Conservation (phyloP, 2,329 filamentous ascomycete genomes). For the Allantophomopsis lycopodina region DNA sequence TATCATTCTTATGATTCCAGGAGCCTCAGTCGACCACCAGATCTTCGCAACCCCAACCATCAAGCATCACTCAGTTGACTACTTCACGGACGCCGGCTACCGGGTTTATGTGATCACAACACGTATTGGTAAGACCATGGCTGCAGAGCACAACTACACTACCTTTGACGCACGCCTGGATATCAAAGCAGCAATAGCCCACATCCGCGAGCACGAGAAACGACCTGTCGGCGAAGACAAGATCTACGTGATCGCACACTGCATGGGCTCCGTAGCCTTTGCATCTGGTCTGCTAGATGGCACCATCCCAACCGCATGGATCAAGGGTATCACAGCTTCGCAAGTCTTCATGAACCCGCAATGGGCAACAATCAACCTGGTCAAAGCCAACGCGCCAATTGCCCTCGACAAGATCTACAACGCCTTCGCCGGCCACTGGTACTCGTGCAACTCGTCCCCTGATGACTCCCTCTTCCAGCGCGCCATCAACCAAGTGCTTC, state of each 20-base stretch:
- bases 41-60: constrained; percentile 51
- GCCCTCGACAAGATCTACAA: constrained; percentile 34
- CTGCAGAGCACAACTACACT: constrained; percentile 37
- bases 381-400: constrained; percentile 37
- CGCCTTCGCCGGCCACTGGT: constrained; percentile 35
- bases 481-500: constrained; percentile 37
- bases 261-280: constrained; percentile 47
- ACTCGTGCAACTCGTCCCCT: constrained; percentile 32
- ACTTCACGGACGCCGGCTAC: constrained; percentile 46
- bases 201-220: constrained; percentile 26
- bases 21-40: constrained; percentile 47
- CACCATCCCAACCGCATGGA: constrained; percentile 40
- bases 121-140: constrained; percentile 39
- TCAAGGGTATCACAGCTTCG: constrained; percentile 41
- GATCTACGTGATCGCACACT: constrained; percentile 46
- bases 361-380: constrained; percentile 39
- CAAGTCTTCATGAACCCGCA: constrained; percentile 52
- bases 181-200: constrained; percentile 37
- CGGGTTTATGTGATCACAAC: constrained; percentile 42
- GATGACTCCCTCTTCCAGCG: constrained; percentile 35
- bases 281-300: constrained; percentile 46
- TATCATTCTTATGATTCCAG: constrained; percentile 47
- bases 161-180: constrained; percentile 47
- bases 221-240: constrained; percentile 14
- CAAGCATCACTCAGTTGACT: constrained; percentile 47